Conservation (phyloP, 345 rosid species). For the Arabidopsis arenosa region DNA sequence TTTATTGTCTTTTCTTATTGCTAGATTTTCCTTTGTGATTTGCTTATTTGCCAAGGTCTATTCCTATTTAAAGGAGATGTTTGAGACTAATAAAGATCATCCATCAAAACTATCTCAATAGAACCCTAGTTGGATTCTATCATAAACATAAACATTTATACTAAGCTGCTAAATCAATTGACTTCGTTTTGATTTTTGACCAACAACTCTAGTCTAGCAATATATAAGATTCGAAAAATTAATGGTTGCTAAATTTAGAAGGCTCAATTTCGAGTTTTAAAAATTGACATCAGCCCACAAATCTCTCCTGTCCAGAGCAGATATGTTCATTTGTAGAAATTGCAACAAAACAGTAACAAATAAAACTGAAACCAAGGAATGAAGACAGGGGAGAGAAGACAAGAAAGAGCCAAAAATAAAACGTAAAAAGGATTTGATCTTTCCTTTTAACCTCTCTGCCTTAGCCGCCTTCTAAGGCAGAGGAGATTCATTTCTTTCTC, state of each 20-base stretch:
- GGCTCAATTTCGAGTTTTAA: neutral
- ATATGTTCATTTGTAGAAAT: constrained; percentile 25
- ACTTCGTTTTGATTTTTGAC: constrained; percentile 20
- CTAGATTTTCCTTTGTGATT: too few relatives aligned
- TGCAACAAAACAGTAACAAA: constrained; percentile 32
- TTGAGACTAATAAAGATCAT: too few relatives aligned
- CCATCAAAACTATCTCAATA: too few relatives aligned
- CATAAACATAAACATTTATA: neutral
- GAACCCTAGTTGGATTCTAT: too few relatives aligned
- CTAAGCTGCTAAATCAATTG: neutral
- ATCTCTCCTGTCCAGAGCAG: constrained; percentile 67
- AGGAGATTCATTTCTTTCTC: constrained; percentile 47
- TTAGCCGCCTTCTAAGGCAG: constrained; percentile 60
- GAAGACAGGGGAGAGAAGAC: constrained; percentile 10
- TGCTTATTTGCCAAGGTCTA: too few relatives aligned
- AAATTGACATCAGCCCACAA: constrained; percentile 50
- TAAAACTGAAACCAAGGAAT: constrained; percentile 33
- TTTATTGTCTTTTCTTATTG: too few relatives aligned
- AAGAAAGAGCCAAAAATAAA: constrained; percentile 23
- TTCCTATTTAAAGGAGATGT: too few relatives aligned
- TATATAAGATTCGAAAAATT: neutral
- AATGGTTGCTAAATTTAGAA: constrained; percentile 19
- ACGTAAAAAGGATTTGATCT: neutral
- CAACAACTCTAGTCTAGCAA: constrained; percentile 11
- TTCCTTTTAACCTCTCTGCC: constrained; percentile 56